Conservation (phyloP, 2,329 filamentous ascomycete genomes). For the Trichoderma aggressivum region DNA sequence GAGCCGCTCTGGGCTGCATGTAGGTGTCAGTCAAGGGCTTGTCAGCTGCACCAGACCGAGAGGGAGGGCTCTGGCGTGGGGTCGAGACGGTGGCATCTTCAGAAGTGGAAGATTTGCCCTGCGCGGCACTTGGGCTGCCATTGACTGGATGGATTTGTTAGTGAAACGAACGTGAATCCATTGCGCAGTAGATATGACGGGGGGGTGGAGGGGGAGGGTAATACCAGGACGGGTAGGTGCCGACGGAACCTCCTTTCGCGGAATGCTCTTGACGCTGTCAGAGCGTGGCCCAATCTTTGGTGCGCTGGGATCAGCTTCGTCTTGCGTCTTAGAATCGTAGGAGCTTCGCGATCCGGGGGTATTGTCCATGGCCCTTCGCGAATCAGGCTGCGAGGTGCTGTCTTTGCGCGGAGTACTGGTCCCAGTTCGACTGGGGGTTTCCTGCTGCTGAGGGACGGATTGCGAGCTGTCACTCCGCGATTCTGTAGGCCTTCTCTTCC, state of each 20-base stretch:
- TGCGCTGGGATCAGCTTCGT: conserved; percentile 47
- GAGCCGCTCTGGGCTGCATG: conserved; percentile 56
- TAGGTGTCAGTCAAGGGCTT: conserved; percentile 46
- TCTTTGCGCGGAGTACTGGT: conserved; percentile 33
- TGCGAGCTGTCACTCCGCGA: conserved; percentile 44
- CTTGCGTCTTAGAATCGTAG: conserved; percentile 55
- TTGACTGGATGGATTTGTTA: conserved; percentile 23
- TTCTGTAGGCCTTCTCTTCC: conserved; percentile 50
- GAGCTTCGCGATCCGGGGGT: conserved; percentile 48
- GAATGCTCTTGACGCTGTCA: conserved; percentile 48
- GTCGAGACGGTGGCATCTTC: conserved; percentile 25
- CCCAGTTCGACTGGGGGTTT: conserved; percentile 34
- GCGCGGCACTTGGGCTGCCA: conserved; percentile 25
- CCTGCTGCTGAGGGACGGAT: conserved; percentile 39
- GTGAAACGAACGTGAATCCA: not conserved
- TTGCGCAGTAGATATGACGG: not conserved
- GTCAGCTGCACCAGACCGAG: conserved; percentile 24
- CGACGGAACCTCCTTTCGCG: conserved; percentile 62
- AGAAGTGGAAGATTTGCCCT: conserved; percentile 23
- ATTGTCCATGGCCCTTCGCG: conserved; percentile 37
- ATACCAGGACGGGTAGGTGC: conserved; percentile 43
- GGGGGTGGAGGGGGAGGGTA: not conserved
- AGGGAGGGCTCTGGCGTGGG: conserved; percentile 24
- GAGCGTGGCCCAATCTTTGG: conserved; percentile 37
- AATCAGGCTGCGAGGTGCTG: conserved; percentile 22